Percentiles rank a stretch among this genome's conserved stretches.
Conservation (phyloP, 192 early-diverging fungal species). For the Blastocladiella britannica region DNA sequence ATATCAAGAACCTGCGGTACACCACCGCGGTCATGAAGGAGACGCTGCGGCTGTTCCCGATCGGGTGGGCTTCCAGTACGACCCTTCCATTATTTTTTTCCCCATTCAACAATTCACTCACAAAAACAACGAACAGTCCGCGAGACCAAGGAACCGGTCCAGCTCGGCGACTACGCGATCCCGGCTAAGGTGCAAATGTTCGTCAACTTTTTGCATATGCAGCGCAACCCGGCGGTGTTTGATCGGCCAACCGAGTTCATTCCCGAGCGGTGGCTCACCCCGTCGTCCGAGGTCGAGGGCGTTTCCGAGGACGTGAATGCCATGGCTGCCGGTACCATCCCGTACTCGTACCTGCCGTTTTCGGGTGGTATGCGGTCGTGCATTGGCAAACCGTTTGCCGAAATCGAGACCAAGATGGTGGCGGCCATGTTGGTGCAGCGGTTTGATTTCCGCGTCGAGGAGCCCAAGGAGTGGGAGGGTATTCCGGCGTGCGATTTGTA, state of each 20-base stretch:
- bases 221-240: not conserved
- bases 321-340: not conserved
- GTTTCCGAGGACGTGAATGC: not conserved
- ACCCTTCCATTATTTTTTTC: not conserved
- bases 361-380: not conserved
- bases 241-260: not conserved
- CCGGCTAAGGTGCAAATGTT: not conserved
- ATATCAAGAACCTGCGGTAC: not conserved
- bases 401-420: not conserved
- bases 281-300: too few species aligned
- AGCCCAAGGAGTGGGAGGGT: not conserved
- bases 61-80: not conserved
- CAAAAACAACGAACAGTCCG: too few species aligned
- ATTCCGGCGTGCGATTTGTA: not conserved
- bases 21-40: not conserved
- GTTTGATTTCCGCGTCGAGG: not conserved
- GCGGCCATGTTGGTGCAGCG: not conserved
- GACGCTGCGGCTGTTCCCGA: not conserved
- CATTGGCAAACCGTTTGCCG: not conserved
- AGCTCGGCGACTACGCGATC: not conserved
- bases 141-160: not conserved
- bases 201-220: not conserved
- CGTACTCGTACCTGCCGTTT: not conserved
- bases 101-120: too few species aligned
- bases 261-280: too few species aligned